phyloP scores from a whole-genome alignment of 2,329 filamentous ascomycete genomes.

The Dichotomopilus funicola region DNA sequence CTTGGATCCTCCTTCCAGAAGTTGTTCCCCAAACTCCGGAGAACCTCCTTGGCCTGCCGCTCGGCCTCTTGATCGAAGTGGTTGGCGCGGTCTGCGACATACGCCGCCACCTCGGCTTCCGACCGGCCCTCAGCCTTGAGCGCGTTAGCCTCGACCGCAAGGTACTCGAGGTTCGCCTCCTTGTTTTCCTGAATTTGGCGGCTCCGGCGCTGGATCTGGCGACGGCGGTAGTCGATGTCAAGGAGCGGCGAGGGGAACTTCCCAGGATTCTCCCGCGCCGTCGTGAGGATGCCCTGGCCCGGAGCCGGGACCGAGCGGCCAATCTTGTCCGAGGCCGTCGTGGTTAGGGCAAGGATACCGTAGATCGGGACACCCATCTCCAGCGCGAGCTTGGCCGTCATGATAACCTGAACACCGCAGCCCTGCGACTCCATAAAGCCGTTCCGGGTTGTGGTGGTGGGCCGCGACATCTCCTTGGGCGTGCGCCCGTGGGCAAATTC shows the following conservation, averaged over 20 bases:
- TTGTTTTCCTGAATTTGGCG: conserved; percentile 95
- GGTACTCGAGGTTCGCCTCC: conserved; percentile 85
- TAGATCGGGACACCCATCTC: conserved; percentile 99
- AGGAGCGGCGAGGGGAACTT: conserved; percentile 93
- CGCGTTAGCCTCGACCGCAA: conserved; percentile 85
- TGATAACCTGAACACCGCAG: conserved; percentile 96
- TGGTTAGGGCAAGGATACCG: conserved; percentile 85
- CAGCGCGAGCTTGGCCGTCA: conserved; percentile 90
- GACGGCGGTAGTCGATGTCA: conserved; percentile 94
- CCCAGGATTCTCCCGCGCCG: conserved; percentile 80
- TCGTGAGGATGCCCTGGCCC: conserved; percentile 93
- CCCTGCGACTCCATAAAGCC: conserved; percentile 99
- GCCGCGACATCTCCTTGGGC: conserved; percentile 94
- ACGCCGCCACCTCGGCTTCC: conserved; percentile 74
- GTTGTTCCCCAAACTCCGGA: conserved; percentile 90
- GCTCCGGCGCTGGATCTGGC: conserved; percentile 90
- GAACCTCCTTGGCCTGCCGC: conserved; percentile 87
- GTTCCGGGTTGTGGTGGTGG: conserved; percentile 91
- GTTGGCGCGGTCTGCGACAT: conserved; percentile 72
- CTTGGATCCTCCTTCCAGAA: conserved; percentile 96
- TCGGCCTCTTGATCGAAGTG: conserved; percentile 86
- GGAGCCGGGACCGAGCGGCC: conserved; percentile 94
- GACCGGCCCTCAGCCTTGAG: conserved; percentile 71
- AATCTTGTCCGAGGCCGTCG: conserved; percentile 98
- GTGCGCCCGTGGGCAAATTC: conserved; percentile 94